A percentile compares a stretch with the other conserved stretches of the same genome.
phyloP scores from a whole-genome alignment of 495 filamentous ascomycete genomes.

The Penicillium silybi region DNA sequence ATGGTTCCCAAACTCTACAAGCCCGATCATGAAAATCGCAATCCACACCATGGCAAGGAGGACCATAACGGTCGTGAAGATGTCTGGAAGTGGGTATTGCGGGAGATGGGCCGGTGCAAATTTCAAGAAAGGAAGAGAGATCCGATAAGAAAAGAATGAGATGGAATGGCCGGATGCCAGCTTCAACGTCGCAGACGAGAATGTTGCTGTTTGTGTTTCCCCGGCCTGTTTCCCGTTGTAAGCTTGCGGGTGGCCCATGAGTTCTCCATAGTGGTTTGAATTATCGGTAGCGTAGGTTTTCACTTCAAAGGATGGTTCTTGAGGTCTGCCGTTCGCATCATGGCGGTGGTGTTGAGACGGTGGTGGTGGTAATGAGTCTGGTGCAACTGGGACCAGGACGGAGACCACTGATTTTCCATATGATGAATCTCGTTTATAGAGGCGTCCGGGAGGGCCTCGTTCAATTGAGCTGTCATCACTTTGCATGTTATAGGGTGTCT shows the following conservation, averaged over 20 bases:
- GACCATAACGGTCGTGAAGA: conserved; percentile 18
- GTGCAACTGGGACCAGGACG: conserved; percentile 8
- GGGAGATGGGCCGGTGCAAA: conserved; percentile 7
- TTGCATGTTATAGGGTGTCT: background rate
- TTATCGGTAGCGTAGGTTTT: background rate
- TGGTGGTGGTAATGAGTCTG: background rate
- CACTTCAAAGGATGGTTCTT: background rate
- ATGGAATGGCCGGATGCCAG: conserved; percentile 5
- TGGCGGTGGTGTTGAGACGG: conserved; percentile 1
- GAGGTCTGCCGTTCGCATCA: background rate
- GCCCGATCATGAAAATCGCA: conserved; percentile 21
- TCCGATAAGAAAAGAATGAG: conserved; percentile 15
- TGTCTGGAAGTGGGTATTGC: conserved; percentile 8
- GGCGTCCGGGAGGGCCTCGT: background rate
- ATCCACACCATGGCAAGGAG: conserved; percentile 26
- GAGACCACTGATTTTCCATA: conserved; percentile 6
- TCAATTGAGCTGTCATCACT: background rate
- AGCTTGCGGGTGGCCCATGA: conserved; percentile 5
- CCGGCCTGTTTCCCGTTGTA: background rate
- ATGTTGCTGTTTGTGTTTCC: background rate
- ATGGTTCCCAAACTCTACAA: conserved; percentile 23
- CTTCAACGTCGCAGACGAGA: background rate
- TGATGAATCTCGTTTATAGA: background rate
- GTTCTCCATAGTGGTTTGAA: conserved; percentile 12
- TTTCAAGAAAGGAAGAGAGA: conserved; percentile 12